Evolutionary conservation across 306 rosid genomes (phyloP).

Genomic region (Acacia melanoxylon): DNA sequence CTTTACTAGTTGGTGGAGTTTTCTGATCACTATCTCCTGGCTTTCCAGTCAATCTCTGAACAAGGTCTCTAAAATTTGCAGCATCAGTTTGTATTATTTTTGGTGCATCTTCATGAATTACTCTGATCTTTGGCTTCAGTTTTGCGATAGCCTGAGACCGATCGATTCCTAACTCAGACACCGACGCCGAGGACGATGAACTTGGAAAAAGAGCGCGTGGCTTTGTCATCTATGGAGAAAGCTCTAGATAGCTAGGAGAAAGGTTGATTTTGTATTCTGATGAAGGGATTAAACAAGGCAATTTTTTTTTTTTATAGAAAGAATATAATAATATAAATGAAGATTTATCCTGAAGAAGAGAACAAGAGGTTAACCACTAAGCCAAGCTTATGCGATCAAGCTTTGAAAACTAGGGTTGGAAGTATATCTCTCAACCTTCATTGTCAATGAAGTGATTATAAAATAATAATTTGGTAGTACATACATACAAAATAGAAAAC

Average conservation of each 20-base stretch:
- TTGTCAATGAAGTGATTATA: conserved; percentile 32
- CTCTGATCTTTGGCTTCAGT: conserved; percentile 46
- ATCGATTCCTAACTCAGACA: conserved; percentile 37
- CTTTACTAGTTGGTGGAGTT: too few species aligned
- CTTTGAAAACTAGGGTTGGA: conserved; percentile 33
- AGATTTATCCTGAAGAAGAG: conserved; percentile 1
- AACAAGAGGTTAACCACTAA: conserved; percentile 15
- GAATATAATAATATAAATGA: neutral
- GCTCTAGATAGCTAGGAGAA: neutral
- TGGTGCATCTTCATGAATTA: conserved; percentile 54
- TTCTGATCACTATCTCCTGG: conserved; percentile 24
- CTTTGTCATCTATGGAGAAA: conserved; percentile 36
- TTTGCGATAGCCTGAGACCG: conserved; percentile 33
- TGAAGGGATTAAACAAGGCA: neutral
- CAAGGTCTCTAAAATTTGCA: conserved; percentile 56
- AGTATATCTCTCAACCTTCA: conserved; percentile 9
- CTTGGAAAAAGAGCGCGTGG: conserved; percentile 27
- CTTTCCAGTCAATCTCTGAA: conserved; percentile 58
- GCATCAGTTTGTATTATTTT: conserved; percentile 54
- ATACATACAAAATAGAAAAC: neutral
- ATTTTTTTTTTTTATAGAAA: neutral
- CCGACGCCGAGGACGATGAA: conserved; percentile 30
- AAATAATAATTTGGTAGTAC: neutral
- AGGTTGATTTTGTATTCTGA: neutral
- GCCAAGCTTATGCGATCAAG: neutral